A percentile compares a stretch with the other conserved stretches of the same genome.
These are phyloP conservation scores for Hanseniaspora vineae DNA, from an alignment of 805 yeast species.

Conservation along the genomic window DNA sequence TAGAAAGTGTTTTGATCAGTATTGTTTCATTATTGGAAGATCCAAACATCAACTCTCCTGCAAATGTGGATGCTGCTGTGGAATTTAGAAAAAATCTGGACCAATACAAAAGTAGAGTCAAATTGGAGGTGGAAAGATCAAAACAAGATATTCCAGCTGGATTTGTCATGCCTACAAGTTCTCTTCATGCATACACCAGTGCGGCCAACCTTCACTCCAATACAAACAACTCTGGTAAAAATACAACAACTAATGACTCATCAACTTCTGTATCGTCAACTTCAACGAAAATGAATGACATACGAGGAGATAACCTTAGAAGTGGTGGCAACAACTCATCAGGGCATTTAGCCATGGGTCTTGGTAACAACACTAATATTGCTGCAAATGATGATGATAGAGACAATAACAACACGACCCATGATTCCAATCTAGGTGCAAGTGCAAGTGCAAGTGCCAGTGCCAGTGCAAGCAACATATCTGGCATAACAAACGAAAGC, in stretches of 20 bases:
- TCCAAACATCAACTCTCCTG: conserved; percentile 88
- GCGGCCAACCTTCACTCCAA: not conserved
- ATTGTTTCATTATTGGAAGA: conserved; percentile 85
- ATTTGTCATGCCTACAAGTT: conserved; percentile 65
- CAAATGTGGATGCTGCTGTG: conserved; percentile 91
- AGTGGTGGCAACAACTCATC: not conserved
- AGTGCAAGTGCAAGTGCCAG: no score
- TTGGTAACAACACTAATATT: conserved; percentile 4
- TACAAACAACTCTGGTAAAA: conserved; percentile 13
- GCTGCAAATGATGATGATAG: conserved; percentile 5
- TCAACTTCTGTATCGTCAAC: not conserved
- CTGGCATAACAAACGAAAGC: conserved; percentile 20
- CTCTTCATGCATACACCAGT: conserved; percentile 27
- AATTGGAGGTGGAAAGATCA: conserved; percentile 71
- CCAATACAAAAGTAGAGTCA: conserved; percentile 60
- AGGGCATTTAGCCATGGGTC: not conserved
- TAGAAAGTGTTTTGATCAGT: conserved; percentile 78
- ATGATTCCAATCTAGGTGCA: not conserved
- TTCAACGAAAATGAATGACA: not conserved
- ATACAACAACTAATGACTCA: not conserved
- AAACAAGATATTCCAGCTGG: conserved; percentile 80
- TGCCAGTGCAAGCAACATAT: not conserved
- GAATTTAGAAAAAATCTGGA: conserved; percentile 75
- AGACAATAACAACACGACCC: conserved; percentile 20
- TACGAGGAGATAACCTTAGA: not conserved